Percentiles rank a stretch among this genome's conserved stretches.
These are phyloP conservation scores for Sphagnum tenellum DNA, from an alignment of 225 moss, liverwort and hornwort species.

Conservation along the genomic window DNA sequence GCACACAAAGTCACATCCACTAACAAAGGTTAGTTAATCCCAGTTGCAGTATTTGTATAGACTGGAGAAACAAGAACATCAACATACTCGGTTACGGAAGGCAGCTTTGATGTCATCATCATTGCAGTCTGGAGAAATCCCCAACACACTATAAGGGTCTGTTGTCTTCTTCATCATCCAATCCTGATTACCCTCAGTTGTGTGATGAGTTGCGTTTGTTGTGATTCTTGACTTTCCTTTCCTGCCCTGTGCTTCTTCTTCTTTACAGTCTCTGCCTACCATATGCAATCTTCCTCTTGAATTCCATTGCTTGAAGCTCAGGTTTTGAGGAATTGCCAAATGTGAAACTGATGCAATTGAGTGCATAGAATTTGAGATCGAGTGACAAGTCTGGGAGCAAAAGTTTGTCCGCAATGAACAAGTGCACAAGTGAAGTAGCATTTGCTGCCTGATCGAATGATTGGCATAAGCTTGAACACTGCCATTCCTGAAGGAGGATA, in stretches of 20 bases:
- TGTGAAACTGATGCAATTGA: too few relatives aligned
- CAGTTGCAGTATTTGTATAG: background rate
- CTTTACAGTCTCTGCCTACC: background rate
- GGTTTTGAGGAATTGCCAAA: background rate
- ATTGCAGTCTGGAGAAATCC: constrained; percentile 51
- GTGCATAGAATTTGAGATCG: too few relatives aligned
- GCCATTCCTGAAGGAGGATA: too few relatives aligned
- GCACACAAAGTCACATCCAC: too few relatives aligned
- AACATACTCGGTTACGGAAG: constrained; percentile 73
- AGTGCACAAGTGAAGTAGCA: too few relatives aligned
- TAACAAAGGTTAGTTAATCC: too few relatives aligned
- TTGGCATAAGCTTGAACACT: too few relatives aligned
- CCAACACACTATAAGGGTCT: constrained; percentile 69
- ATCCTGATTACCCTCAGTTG: constrained; percentile 28
- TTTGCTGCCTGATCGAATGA: too few relatives aligned
- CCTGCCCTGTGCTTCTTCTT: background rate
- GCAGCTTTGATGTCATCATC: constrained; percentile 84
- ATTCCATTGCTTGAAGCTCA: constrained; percentile 3
- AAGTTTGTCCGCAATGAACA: too few relatives aligned
- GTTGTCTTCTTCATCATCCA: constrained; percentile 41
- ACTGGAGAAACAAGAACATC: background rate
- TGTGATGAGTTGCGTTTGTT: constrained; percentile 20
- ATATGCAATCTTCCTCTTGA: background rate
- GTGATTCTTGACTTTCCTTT: constrained; percentile 3
- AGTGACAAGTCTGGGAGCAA: too few relatives aligned